Base-by-base conservation (phyloP, 1,284 basidiomycete species). In the Flammula alnicola region DNA sequence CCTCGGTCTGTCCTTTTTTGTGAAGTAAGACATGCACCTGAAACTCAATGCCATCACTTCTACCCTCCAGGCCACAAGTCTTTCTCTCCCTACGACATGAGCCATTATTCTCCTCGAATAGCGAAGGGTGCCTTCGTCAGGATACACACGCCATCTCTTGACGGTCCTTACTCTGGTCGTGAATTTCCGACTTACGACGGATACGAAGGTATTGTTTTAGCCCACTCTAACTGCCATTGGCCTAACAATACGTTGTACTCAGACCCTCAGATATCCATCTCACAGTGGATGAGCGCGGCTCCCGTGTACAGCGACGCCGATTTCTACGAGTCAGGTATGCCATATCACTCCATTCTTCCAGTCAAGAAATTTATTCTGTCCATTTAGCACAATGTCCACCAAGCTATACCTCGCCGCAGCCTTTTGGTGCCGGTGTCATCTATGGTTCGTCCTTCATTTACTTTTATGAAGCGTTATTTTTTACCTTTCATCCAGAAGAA, bases 241-340 rank as follows among this genome's bases (percentile, higher is more conserved):
- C 23, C 23, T 32, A 22, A 19, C 9, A 11, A 29, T 27, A 31
- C 50, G 11, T 23, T 27, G 9, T 32, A 16, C 25, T 17, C 43
- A 62, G 57, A 61, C 42, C 38, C 49, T 23, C 55, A 59, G 16
- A 41, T 53, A 12, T 49, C 59, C 22, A 27, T 57, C 6, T 53
- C 61, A 8, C 59, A 59, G 10, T 63, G 63, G 62, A 61, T 61
- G 52, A 51, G 40, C 37, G 47, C 60, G 11, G 55, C 47, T 17
- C 55, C 59, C 11, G 32, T 62, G 38, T 54, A 57, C 16, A 48
- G 60, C 19, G 65, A 65, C 12, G 31, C 57, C 2, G 60, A 61
- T 12, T 36, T 55, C 11, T 64, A 61, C 29, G 63, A 64, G 9
- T 48, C 58, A 27, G 51, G 64, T 66, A 49, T 26, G 52, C 26